Evolutionary conservation across 306 rosid genomes (phyloP).

Genomic region (Parietaria judaica): DNA sequence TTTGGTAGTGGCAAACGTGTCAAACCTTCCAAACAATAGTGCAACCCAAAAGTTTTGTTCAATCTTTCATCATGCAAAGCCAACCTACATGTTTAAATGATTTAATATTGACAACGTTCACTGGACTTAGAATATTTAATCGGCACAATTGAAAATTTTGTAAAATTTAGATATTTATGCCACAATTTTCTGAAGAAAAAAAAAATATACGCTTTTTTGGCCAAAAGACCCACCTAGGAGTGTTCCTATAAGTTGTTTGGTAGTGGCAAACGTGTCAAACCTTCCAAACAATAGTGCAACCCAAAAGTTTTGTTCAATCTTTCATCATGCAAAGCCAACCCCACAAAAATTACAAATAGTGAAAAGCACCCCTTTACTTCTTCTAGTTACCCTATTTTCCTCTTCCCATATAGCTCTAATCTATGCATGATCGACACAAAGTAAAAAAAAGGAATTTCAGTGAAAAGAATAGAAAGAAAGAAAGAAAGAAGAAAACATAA

Average conservation of each 20-base stretch:
- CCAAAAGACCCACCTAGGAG: constrained; percentile 18
- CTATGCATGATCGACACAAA: background rate
- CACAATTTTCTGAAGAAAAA: no score
- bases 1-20: constrained; percentile 48
- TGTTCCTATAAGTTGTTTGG: constrained; percentile 18
- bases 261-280: constrained; percentile 55
- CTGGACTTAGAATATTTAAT: no score
- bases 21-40: constrained; percentile 42
- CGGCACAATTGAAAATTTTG: no score
- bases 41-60: constrained; percentile 40
- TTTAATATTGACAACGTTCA: no score
- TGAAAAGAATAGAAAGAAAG: background rate
- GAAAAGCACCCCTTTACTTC: no score
- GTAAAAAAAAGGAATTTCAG: background rate
- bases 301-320: constrained; percentile 42
- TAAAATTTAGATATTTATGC: no score
- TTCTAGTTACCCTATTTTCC: background rate
- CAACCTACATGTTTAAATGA: background rate
- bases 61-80: constrained; percentile 17
- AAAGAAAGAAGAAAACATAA: constrained; percentile 3
- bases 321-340: constrained; percentile 19
- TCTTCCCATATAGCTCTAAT: background rate
- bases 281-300: constrained; percentile 33
- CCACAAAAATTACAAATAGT: constrained; percentile 6
- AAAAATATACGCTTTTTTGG: constrained; percentile 12